Percentiles rank a stretch among this genome's conserved stretches.
Evolutionary conservation across 1,284 basidiomycete species (phyloP).

Genomic region (Sanguinoderma infundibulare): DNA sequence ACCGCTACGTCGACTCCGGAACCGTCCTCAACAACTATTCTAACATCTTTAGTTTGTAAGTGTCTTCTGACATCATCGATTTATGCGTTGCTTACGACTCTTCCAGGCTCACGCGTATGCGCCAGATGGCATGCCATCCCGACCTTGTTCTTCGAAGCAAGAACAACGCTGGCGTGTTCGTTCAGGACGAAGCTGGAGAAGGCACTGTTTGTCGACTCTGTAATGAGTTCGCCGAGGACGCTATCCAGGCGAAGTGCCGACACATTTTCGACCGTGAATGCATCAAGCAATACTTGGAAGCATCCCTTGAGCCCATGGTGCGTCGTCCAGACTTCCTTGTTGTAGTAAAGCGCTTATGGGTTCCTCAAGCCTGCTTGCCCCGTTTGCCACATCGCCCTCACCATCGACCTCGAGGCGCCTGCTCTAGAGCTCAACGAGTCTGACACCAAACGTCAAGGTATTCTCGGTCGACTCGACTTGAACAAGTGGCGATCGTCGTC

Average conservation of each 20-base stretch:
- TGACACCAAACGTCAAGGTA: conserved; percentile 84
- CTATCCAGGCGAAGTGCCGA: conserved; percentile 90
- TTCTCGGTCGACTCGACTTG: conserved; percentile 89
- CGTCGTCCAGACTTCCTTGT: conserved; percentile 29
- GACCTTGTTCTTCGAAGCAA: conserved; percentile 94
- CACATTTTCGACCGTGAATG: conserved; percentile 96
- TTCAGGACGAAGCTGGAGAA: conserved; percentile 64
- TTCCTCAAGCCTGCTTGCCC: conserved; percentile 84
- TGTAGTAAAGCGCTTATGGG: conserved; percentile 2
- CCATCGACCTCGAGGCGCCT: conserved; percentile 94
- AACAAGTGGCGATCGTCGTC: conserved; percentile 93
- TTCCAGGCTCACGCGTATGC: conserved; percentile 81
- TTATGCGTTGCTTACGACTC: not conserved
- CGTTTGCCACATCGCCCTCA: conserved; percentile 91
- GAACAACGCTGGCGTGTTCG: conserved; percentile 68
- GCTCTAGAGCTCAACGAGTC: conserved; percentile 81
- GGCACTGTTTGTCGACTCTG: conserved; percentile 92
- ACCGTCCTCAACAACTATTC: conserved; percentile 96
- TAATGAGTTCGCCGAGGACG: conserved; percentile 96
- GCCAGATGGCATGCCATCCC: conserved; percentile 96
- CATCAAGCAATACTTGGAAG: conserved; percentile 90
- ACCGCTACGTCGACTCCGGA: conserved; percentile 89
- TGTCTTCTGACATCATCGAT: conserved; percentile 14
- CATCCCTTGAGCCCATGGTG: conserved; percentile 74
- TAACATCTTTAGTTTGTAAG: conserved; percentile 88